Evolutionary conservation across 257 asterid species (phyloP).

Genomic region (Gynochthodes officinalis): DNA sequence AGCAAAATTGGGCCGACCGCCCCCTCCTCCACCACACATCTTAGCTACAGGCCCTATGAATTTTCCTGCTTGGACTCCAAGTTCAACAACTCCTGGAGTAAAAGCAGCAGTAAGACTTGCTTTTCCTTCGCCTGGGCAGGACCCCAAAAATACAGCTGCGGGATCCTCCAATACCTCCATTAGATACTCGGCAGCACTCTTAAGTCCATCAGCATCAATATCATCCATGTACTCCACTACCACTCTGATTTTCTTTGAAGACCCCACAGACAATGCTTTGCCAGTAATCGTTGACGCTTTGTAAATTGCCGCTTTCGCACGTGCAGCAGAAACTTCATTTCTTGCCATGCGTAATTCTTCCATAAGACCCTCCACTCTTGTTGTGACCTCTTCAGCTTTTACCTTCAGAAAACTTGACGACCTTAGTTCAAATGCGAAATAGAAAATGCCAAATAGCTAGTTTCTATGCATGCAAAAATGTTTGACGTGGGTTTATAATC

Average conservation of each 20-base stretch:
- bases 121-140: constrained; percentile 70
- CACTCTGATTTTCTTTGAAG: constrained; percentile 56
- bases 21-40: constrained; percentile 91
- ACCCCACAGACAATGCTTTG: constrained; percentile 54
- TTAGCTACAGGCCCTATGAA: constrained; percentile 80
- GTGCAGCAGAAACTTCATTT: constrained; percentile 70
- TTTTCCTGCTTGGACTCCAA: constrained; percentile 85
- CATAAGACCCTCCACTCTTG: constrained; percentile 65
- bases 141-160: constrained; percentile 82
- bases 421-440: neutral
- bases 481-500: neutral
- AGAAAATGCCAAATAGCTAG: neutral
- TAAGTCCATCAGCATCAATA: constrained; percentile 72
- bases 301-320: constrained; percentile 74
- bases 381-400: constrained; percentile 79
- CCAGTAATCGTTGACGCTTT: constrained; percentile 61
- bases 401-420: constrained; percentile 46
- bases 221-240: constrained; percentile 87
- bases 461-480: neutral
- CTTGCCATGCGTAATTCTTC: constrained; percentile 72
- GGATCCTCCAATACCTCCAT: constrained; percentile 65
- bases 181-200: constrained; percentile 77
- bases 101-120: constrained; percentile 83
- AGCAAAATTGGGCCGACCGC: constrained; percentile 86
- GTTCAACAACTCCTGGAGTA: constrained; percentile 66